phyloP scores from a whole-genome alignment of 2,329 filamentous ascomycete genomes.

The Alternaria ventricosa region DNA sequence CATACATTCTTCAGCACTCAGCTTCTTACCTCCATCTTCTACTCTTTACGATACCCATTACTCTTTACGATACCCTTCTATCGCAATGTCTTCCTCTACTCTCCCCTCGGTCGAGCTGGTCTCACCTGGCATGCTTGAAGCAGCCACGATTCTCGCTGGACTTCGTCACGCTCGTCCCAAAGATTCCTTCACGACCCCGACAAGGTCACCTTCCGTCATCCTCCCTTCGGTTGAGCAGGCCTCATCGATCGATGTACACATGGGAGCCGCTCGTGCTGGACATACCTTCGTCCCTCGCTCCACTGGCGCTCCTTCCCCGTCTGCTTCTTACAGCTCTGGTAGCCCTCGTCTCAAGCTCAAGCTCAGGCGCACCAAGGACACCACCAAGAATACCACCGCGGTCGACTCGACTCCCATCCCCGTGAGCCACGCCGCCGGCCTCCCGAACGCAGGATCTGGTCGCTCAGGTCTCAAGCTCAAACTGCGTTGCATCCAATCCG shows the following conservation, averaged over 20 bases:
- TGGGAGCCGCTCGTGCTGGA: background rate
- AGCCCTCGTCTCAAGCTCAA: background rate
- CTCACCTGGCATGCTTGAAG: background rate
- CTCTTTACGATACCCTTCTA: background rate
- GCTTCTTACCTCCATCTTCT: background rate
- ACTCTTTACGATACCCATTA: background rate
- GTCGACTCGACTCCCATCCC: background rate
- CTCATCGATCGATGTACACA: background rate
- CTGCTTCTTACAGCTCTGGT: background rate
- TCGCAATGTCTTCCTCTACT: background rate
- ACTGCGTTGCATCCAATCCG: conserved; percentile 15
- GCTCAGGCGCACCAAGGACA: background rate
- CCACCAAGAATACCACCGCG: background rate
- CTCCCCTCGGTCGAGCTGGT: background rate
- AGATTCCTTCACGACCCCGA: background rate
- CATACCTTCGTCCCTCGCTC: background rate
- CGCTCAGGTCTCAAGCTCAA: conserved; percentile 15
- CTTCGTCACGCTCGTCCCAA: background rate
- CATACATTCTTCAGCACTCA: background rate
- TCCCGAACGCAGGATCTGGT: background rate
- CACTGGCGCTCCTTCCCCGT: background rate
- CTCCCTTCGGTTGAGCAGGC: background rate
- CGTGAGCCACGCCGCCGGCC: background rate
- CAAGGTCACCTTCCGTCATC: background rate
- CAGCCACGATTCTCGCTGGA: background rate